Evolutionary conservation across 805 yeast species (phyloP).

Genomic region (Pichia membranifaciens): DNA sequence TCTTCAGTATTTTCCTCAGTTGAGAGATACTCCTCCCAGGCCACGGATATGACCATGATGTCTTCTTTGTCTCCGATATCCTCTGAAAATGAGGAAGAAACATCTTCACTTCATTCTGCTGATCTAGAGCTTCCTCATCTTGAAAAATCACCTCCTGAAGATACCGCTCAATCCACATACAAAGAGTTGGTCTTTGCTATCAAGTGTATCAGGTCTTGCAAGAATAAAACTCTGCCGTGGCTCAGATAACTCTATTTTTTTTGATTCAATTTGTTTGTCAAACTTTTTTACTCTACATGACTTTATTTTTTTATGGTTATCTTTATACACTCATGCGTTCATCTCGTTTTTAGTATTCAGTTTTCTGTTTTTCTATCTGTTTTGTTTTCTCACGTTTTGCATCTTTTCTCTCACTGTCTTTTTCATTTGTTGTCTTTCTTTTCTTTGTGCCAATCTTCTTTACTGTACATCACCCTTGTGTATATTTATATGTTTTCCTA

Average conservation of each 20-base stretch:
- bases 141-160: conserved; percentile 4
- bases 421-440: too few relatives aligned
- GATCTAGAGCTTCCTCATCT: background rate
- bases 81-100: conserved; percentile 3
- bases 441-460: background rate
- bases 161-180: conserved; percentile 12
- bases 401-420: too few relatives aligned
- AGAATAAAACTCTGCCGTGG: conserved; percentile 12
- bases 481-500: too few relatives aligned
- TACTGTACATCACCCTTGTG: background rate
- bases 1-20: conserved; percentile 12
- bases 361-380: too few relatives aligned
- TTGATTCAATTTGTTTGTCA: background rate
- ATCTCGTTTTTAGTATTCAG: too few relatives aligned
- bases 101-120: background rate
- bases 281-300: too few relatives aligned
- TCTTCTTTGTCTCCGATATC: conserved; percentile 10
- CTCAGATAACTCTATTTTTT: background rate
- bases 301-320: too few relatives aligned
- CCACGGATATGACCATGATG: conserved; percentile 5
- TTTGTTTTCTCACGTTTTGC: too few relatives aligned
- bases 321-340: too few relatives aligned
- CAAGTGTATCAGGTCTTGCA: conserved; percentile 26
- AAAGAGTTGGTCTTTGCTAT: conserved; percentile 26
- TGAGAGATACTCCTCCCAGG: conserved; percentile 6